Evolutionary conservation across 352 stramenopile species (phyloP), one percentile per base, ranked within the genome.

Genomic region (Pythium apleroticum): DNA sequence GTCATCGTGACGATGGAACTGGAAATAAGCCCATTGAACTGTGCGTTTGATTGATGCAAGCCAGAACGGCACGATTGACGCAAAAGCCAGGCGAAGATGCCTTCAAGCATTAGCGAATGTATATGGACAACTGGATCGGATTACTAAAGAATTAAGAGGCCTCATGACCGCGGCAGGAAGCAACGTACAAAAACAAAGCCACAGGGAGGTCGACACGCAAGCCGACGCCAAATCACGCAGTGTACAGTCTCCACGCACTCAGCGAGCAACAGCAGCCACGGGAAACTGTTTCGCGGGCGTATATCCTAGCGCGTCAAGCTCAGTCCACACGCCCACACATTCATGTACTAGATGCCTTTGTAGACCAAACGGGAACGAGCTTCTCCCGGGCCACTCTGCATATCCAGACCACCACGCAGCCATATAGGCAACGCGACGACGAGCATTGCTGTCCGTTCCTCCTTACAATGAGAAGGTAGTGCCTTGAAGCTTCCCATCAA

Each of bases 381-480:
- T 89, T 66, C 78, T 84, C 73, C 77, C 74, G 58, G 65, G 66
- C 62, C 77, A 86, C 82, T 76, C 60, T 89, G 72, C 64, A 71
- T 78, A 65, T 57, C 60, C 60, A 75, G 59, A 33, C 50, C 54
- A 49, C 52, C 41, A 19, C 31, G 6, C 20, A 57, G 19, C 17
- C 39, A 24, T 11, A 46, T 4, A 10, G 39, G 39, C 19, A 14
- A 15, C 28, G 30, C 15, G 12, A 20, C 22, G 27, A 27, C 39
- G 39, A 46, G 39, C 39, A 45, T 60, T 61, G 20, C 52, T 90
- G 50, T 90, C 25, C 54, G 80, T 86, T 75, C 79, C 61, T 66
- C 83, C 74, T 91, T 91, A 91, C 83, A 91, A 91, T 84, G 83
- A 80, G 71, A 69, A 90, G 71, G 79, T 81, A 86, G 80, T 88